Conservation (phyloP, 352 stramenopile genomes). For the Pythium scleroteichum region DNA sequence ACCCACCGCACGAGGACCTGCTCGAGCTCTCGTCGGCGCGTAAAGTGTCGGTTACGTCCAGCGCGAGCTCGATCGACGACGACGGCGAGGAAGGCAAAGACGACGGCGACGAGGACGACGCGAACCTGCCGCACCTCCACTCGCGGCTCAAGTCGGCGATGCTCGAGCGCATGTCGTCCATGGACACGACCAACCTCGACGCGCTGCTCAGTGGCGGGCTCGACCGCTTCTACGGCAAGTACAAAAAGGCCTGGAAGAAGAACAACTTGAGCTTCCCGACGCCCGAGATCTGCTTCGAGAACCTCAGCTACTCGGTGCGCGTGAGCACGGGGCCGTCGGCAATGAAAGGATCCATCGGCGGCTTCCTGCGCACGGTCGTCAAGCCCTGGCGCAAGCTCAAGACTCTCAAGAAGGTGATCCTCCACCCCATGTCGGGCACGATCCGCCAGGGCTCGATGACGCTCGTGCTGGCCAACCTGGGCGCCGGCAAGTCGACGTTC, state of each 20-base stretch:
- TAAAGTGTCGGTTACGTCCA: slow-evolving; percentile 18
- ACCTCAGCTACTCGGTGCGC: slow-evolving; percentile 48
- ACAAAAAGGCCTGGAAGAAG: slow-evolving; percentile 42
- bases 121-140: slow-evolving; percentile 10
- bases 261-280: slow-evolving; percentile 58
- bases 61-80: slow-evolving; percentile 16
- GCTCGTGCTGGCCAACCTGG: slow-evolving; percentile 63
- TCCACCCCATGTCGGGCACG: slow-evolving; percentile 71
- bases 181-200: slow-evolving; percentile 53
- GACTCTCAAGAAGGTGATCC: slow-evolving; percentile 36
- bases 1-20: slow-evolving; percentile 2
- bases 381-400: slow-evolving; percentile 35
- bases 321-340: slow-evolving; percentile 27
- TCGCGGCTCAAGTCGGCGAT: slow-evolving; percentile 23
- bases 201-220: slow-evolving; percentile 57
- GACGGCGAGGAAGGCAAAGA: slow-evolving; percentile 2
- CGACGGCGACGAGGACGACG: slow-evolving; percentile 4
- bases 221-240: slow-evolving; percentile 52
- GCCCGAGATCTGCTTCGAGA: slow-evolving; percentile 58
- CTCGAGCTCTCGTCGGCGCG: slow-evolving; percentile 18
- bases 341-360: slow-evolving; percentile 21
- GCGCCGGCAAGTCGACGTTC: slow-evolving; percentile 65
- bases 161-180: slow-evolving; percentile 37
- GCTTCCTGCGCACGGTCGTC: slow-evolving; percentile 18
- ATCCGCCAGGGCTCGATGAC: slow-evolving; percentile 65